Evolutionary conservation across 345 rosid species (phyloP).

Genomic region (Reutealis trisperma): DNA sequence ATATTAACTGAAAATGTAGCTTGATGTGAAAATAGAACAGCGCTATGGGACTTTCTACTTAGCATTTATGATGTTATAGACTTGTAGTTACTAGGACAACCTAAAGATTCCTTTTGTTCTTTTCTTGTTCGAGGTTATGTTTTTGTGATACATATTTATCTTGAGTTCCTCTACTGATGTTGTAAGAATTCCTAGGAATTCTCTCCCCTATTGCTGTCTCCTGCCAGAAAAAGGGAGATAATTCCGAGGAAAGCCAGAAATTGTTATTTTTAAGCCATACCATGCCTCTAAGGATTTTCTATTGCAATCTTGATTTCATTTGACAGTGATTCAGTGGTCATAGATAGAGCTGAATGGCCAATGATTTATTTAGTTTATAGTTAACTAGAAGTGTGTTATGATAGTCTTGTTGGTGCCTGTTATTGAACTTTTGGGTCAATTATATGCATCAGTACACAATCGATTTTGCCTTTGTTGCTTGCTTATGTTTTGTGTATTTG

Average conservation of each 20-base stretch:
- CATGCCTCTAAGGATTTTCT: background rate
- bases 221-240: background rate
- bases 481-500: background rate
- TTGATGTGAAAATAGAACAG: background rate
- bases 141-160: background rate
- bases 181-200: background rate
- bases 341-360: background rate
- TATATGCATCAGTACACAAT: background rate
- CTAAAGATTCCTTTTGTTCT: background rate
- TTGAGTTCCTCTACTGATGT: background rate
- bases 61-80: background rate
- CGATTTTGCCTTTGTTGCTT: background rate
- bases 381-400: background rate
- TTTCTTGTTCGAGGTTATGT: background rate
- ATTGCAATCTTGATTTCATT: background rate
- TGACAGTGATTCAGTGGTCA: background rate
- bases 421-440: background rate
- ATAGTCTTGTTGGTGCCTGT: background rate
- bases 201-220: background rate
- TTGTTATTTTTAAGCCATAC: background rate
- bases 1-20: background rate
- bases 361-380: background rate
- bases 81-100: background rate
- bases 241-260: background rate
- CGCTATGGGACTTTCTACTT: background rate